Conservation (phyloP, 768 basidiomycete genomes). For the Boletellus emodensis region DNA sequence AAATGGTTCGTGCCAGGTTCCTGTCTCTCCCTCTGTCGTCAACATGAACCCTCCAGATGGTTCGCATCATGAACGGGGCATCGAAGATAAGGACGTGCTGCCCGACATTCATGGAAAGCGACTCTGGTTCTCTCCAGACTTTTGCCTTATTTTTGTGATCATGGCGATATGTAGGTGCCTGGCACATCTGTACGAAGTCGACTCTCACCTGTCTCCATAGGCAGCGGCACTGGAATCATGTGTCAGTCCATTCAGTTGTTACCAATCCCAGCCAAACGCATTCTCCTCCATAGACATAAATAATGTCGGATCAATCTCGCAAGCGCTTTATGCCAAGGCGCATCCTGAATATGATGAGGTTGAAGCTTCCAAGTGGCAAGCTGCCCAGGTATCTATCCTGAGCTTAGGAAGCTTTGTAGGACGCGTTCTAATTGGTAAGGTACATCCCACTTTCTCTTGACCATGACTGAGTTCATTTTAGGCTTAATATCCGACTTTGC, state of each 20-base stretch:
- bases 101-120: slow-evolving; percentile 54
- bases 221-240: slow-evolving; percentile 74
- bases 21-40: slow-evolving; percentile 12
- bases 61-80: background rate
- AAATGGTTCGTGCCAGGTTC: slow-evolving; percentile 20
- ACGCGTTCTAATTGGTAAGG: slow-evolving; percentile 67
- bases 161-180: slow-evolving; percentile 50
- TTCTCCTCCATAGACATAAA: slow-evolving; percentile 58
- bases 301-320: slow-evolving; percentile 78
- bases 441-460: background rate
- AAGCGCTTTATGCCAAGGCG: slow-evolving; percentile 60
- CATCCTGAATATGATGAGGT: slow-evolving; percentile 62
- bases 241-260: slow-evolving; percentile 39
- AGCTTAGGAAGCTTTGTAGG: slow-evolving; percentile 80
- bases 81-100: slow-evolving; percentile 21
- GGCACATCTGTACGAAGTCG: background rate
- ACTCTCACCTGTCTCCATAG: slow-evolving; percentile 29
- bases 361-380: slow-evolving; percentile 71
- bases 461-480: slow-evolving; percentile 18
- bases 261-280: background rate
- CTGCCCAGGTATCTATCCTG: slow-evolving; percentile 77
- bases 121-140: slow-evolving; percentile 52
- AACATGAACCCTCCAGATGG: slow-evolving; percentile 22
- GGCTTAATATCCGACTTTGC: slow-evolving; percentile 67
- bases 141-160: slow-evolving; percentile 58